Percentiles rank a stretch among this genome's conserved stretches.
Conservation (phyloP, 2,329 filamentous ascomycete genomes). For the Endocalyx cinctus region DNA sequence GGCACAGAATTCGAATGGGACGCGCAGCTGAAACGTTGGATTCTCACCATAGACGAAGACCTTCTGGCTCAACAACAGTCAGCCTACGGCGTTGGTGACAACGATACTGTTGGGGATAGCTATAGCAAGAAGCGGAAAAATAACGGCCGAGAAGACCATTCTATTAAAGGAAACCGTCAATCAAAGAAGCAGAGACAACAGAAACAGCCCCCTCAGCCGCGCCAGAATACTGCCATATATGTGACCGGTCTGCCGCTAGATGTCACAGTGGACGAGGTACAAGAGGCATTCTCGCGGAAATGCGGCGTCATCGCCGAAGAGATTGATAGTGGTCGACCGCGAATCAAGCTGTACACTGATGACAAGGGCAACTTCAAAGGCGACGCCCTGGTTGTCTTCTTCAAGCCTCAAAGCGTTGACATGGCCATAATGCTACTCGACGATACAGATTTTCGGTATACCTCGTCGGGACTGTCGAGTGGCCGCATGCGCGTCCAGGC, state of each 20-base stretch:
- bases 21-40: conserved; percentile 66
- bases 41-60: conserved; percentile 52
- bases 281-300: conserved; percentile 75
- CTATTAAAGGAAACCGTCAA: conserved; percentile 26
- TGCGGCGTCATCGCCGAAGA: conserved; percentile 92
- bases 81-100: conserved; percentile 25
- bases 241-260: conserved; percentile 83
- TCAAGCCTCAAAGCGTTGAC: conserved; percentile 87
- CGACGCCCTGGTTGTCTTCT: conserved; percentile 89
- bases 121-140: conserved; percentile 35
- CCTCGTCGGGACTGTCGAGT: conserved; percentile 42
- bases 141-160: conserved; percentile 25
- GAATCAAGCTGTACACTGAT: conserved; percentile 90
- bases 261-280: conserved; percentile 73
- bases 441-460: conserved; percentile 73
- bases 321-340: conserved; percentile 79
- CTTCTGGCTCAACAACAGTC: conserved; percentile 28
- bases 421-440: conserved; percentile 79
- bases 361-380: conserved; percentile 83
- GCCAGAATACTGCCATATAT: conserved; percentile 85
- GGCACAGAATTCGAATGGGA: conserved; percentile 85
- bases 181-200: conserved; percentile 40
- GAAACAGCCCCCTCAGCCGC: conserved; percentile 45
- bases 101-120: conserved; percentile 23
- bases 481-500: conserved; percentile 76